phyloP scores from a whole-genome alignment of 2,329 filamentous ascomycete genomes.

The Talaromyces funiculosus region DNA sequence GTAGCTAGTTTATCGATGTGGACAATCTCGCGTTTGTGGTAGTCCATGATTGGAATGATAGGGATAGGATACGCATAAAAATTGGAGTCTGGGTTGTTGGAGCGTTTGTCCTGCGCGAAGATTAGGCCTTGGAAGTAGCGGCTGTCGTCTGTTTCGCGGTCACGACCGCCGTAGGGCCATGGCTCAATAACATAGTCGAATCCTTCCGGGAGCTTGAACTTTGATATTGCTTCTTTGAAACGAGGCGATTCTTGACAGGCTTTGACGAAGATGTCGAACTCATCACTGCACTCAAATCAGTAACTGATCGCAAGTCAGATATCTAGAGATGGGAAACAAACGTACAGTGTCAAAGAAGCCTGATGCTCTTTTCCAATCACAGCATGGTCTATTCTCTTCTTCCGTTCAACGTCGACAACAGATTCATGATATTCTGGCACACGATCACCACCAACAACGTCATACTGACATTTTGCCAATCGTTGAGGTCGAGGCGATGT shows the following conservation, averaged over 20 bases:
- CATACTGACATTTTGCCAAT: constrained; percentile 52
- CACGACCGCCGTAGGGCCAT: constrained; percentile 53
- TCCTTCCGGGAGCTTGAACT: constrained; percentile 50
- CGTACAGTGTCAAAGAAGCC: constrained; percentile 44
- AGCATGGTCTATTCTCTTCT: constrained; percentile 40
- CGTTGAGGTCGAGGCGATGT: constrained; percentile 44
- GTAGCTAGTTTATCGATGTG: constrained; percentile 55
- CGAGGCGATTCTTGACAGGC: constrained; percentile 48
- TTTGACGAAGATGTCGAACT: constrained; percentile 45
- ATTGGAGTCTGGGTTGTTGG: constrained; percentile 52
- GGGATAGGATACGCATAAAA: constrained; percentile 57
- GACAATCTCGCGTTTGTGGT: constrained; percentile 49
- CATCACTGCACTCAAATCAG: constrained; percentile 27
- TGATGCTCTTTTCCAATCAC: constrained; percentile 46
- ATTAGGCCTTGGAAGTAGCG: constrained; percentile 51
- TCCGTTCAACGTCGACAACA: constrained; percentile 44
- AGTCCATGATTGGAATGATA: constrained; percentile 51
- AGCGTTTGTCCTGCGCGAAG: constrained; percentile 41
- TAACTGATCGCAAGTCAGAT: background rate
- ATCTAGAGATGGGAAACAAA: background rate
- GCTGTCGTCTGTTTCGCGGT: constrained; percentile 41
- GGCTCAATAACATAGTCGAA: constrained; percentile 54
- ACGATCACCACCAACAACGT: constrained; percentile 49
- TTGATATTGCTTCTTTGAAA: constrained; percentile 48
- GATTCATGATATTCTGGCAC: constrained; percentile 52